Conservation (phyloP, 192 early-diverging fungal genomes). For the Backusella westeae region DNA sequence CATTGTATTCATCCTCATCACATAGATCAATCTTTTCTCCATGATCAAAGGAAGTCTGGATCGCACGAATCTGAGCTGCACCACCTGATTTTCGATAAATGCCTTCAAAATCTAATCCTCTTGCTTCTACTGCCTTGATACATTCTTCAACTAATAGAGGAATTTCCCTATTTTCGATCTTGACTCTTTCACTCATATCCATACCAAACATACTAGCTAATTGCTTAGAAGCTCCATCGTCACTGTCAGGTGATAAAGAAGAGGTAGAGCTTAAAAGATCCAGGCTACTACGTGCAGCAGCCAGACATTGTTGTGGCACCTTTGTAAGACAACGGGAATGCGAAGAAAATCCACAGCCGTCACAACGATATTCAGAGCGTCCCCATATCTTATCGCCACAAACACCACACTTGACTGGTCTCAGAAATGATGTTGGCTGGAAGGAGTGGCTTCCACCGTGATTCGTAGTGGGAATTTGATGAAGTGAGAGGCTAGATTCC, state of each 20-base stretch:
- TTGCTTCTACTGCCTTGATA: constrained; percentile 61
- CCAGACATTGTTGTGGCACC: constrained; percentile 33
- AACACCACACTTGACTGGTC: constrained; percentile 46
- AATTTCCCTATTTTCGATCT: constrained; percentile 51
- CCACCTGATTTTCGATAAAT: constrained; percentile 83
- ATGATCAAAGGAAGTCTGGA: constrained; percentile 61
- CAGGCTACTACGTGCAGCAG: constrained; percentile 11
- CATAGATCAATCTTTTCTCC: constrained; percentile 48
- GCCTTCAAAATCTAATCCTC: constrained; percentile 70
- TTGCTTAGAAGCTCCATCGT: background rate
- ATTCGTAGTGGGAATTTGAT: background rate
- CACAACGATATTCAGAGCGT: constrained; percentile 43
- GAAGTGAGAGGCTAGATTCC: background rate
- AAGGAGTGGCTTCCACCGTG: constrained; percentile 37
- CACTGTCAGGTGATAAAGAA: background rate
- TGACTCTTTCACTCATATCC: constrained; percentile 51
- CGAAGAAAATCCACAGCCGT: constrained; percentile 46
- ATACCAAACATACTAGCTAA: constrained; percentile 62
- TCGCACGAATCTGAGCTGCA: constrained; percentile 63
- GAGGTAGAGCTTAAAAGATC: constrained; percentile 7
- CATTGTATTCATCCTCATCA: constrained; percentile 56
- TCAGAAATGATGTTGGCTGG: constrained; percentile 38
- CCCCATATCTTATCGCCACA: constrained; percentile 62
- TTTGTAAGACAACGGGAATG: constrained; percentile 44
- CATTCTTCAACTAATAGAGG: constrained; percentile 70